Evolutionary conservation across 192 early-diverging fungal genomes (phyloP).

Genomic region (Geranomyces variabilis): DNA sequence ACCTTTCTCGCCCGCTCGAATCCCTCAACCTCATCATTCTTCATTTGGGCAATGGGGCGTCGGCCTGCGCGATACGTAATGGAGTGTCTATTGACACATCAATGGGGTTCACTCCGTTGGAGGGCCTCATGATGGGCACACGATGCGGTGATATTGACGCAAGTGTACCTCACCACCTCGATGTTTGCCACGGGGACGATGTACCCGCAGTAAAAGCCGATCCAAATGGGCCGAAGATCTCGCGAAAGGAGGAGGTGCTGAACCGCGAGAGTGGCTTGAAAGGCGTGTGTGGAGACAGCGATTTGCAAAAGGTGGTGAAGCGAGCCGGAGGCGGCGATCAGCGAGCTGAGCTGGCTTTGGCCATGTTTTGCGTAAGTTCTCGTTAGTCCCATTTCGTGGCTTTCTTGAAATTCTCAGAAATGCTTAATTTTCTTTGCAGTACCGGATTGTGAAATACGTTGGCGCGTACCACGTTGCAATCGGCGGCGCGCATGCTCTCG

Average conservation of each 20-base stretch:
- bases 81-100: constrained; percentile 31
- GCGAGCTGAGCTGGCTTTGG: constrained; percentile 40
- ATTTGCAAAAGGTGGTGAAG: constrained; percentile 38
- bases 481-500: constrained; percentile 35
- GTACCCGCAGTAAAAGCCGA: constrained; percentile 23
- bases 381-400: too few relatives aligned
- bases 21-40: constrained; percentile 32
- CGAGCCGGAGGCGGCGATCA: constrained; percentile 20
- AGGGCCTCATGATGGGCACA: constrained; percentile 40
- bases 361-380: constrained; percentile 42
- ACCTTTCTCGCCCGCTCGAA: background rate
- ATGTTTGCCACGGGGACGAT: constrained; percentile 17
- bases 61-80: constrained; percentile 28
- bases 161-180: constrained; percentile 40
- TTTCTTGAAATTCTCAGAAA: background rate
- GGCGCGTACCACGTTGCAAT: constrained; percentile 43
- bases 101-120: constrained; percentile 37
- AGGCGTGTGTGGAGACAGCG: constrained; percentile 45
- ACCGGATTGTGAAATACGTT: constrained; percentile 48
- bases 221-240: constrained; percentile 36
- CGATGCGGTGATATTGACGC: constrained; percentile 50
- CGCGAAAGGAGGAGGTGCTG: constrained; percentile 43
- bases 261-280: constrained; percentile 44
- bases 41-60: constrained; percentile 33
- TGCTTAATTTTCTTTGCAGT: constrained; percentile 9